Evolutionary conservation across 768 basidiomycete genomes (phyloP), one percentile per base, ranked within the genome.

Genomic region (Cystofilobasidium bisporidii): DNA sequence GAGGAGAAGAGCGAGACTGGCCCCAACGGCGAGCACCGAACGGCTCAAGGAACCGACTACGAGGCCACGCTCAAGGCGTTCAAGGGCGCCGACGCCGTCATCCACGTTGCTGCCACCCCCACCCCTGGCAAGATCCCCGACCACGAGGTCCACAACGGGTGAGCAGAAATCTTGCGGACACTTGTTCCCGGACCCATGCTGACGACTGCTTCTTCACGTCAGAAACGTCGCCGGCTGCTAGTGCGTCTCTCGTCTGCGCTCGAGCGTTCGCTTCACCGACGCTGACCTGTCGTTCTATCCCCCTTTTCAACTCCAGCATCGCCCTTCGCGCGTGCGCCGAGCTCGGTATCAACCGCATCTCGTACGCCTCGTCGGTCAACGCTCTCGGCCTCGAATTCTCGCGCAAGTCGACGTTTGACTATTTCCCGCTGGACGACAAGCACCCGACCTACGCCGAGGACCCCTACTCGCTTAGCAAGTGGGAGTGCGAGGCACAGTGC

Each of bases 311-410:
- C 17, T 24, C 28, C 17, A 62, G 61, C 24, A 22, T 64, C 55
- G 63, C 63, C 32, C 20, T 64, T 9, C 48, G 63, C 11, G 63
- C 63, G 2, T 43, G 43, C 33, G 63, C 63, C 63, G 63, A 64
- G 55, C 26, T 53, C 22, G 63, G 63, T 20, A 64, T 64, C 32
- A 64, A 64, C 10, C 63, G 63, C 6, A 28, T 64, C 24, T 30
- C 50, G 11, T 47, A 32, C 14, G 63, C 63, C n/a, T 64, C 63
- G 1, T 55, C 50, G 22, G 63, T 64, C 50, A 64, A 64, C 24
- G 63, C 63, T n/a, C 9, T 56, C 26, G 63, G 63, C 4, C 63
- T 64, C 50, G 62, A 63, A 33, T 63, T 48, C 47, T 48, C 45
- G 36, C 62, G 62, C 24, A 9, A 15, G 17, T 26, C 63, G 26